phyloP scores from a whole-genome alignment of 495 filamentous ascomycete genomes.

The Penicillium turbatum region DNA sequence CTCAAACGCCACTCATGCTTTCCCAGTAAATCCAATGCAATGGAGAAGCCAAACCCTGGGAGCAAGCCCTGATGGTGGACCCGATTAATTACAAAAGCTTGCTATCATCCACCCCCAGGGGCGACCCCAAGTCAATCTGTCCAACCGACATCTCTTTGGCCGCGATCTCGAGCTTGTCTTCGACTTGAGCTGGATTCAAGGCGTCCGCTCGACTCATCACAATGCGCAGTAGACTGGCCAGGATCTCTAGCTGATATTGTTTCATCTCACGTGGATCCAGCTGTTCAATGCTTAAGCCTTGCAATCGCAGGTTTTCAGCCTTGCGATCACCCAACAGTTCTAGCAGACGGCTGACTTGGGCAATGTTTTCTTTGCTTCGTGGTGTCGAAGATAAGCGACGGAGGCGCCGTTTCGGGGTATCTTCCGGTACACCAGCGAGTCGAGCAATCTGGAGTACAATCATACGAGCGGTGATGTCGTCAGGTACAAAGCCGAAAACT shows the following conservation, averaged over 20 bases:
- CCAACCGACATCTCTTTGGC: slow-evolving; percentile 54
- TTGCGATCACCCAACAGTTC: slow-evolving; percentile 38
- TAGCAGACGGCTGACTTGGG: slow-evolving; percentile 35
- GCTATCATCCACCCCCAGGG: slow-evolving; percentile 29
- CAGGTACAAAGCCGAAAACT: slow-evolving; percentile 51
- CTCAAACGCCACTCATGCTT: slow-evolving; percentile 2
- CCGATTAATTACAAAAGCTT: slow-evolving; percentile 21
- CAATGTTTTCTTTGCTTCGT: slow-evolving; percentile 43
- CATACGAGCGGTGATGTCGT: slow-evolving; percentile 45
- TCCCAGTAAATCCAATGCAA: neutral
- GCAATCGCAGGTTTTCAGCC: slow-evolving; percentile 29
- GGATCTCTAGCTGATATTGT: slow-evolving; percentile 48
- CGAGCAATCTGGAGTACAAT: slow-evolving; percentile 50
- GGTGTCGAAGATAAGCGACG: slow-evolving; percentile 42
- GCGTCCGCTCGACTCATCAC: slow-evolving; percentile 45
- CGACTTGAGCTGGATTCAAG: slow-evolving; percentile 29
- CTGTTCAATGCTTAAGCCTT: slow-evolving; percentile 34
- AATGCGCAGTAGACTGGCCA: slow-evolving; percentile 47
- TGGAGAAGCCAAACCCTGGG: neutral
- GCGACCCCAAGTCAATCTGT: slow-evolving; percentile 31
- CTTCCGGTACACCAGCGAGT: slow-evolving; percentile 37
- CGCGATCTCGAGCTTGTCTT: slow-evolving; percentile 41
- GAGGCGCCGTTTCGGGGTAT: slow-evolving; percentile 39
- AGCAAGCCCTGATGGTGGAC: neutral
- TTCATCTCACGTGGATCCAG: slow-evolving; percentile 39